Evolutionary conservation across 2,329 filamentous ascomycete genomes (phyloP).

Genomic region (Colletotrichum camelliae): DNA sequence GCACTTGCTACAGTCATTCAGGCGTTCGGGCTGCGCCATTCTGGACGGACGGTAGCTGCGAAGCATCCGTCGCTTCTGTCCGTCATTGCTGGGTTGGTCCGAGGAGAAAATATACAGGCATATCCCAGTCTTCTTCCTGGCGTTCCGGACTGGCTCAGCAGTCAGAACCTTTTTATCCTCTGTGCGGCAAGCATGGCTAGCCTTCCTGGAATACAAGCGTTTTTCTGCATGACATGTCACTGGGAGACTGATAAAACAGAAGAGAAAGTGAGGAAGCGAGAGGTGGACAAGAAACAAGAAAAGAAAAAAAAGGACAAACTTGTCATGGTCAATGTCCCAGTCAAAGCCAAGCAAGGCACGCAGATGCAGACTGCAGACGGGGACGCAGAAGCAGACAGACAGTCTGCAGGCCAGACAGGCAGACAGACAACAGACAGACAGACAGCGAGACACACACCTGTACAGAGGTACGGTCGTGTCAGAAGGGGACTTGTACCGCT

Average conservation of each 20-base stretch:
- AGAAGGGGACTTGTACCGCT: slow-evolving; percentile 15
- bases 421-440: not conserved
- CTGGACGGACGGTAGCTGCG: not conserved
- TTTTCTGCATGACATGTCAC: slow-evolving; percentile 3
- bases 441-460: not conserved
- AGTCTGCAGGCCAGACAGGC: not conserved
- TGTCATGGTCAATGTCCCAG: slow-evolving; percentile 8
- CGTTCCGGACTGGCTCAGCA: not conserved
- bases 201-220: not conserved
- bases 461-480: slow-evolving; percentile 1
- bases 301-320: slow-evolving; percentile 6
- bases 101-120: not conserved
- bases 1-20: not conserved
- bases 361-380: not conserved
- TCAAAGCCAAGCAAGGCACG: slow-evolving; percentile 5
- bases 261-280: not conserved
- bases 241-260: not conserved
- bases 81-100: slow-evolving; percentile 7
- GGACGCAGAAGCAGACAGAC: not conserved
- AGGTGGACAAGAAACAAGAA: not conserved
- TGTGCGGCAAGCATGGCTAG: slow-evolving; percentile 14
- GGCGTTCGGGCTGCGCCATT: not conserved
- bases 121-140: not conserved
- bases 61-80: slow-evolving; percentile 9
- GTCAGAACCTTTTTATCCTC: slow-evolving; percentile 1